Evolutionary conservation across 192 early-diverging fungal species (phyloP).

Genomic region (Martensiomyces pterosporus): DNA sequence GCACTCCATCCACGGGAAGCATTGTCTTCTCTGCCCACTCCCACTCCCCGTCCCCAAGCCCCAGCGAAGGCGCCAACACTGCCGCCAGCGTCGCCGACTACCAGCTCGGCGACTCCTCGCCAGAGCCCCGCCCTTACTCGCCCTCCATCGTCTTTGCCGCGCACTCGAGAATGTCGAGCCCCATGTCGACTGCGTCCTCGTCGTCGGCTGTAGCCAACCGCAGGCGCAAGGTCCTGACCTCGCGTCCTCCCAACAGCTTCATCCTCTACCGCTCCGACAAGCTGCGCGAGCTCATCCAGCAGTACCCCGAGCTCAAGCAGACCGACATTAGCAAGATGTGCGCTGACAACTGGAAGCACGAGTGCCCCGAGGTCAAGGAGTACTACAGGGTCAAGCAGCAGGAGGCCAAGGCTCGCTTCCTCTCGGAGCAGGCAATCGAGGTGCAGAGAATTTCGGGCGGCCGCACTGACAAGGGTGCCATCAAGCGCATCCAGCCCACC

Average conservation of each 20-base stretch:
- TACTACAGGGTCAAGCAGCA: slow-evolving; percentile 34
- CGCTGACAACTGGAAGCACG: slow-evolving; percentile 52
- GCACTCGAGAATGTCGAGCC: slow-evolving; percentile 22
- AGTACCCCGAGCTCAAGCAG: slow-evolving; percentile 49
- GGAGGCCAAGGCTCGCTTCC: slow-evolving; percentile 44
- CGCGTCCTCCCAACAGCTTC: slow-evolving; percentile 52
- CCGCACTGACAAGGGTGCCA: slow-evolving; percentile 36
- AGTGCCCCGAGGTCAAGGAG: slow-evolving; percentile 47
- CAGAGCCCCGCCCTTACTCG: not conserved
- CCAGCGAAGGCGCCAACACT: slow-evolving; percentile 4
- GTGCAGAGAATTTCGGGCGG: slow-evolving; percentile 46
- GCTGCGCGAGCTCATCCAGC: slow-evolving; percentile 44
- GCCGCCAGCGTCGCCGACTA: slow-evolving; percentile 15
- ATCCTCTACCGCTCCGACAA: slow-evolving; percentile 53
- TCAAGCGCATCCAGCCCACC: slow-evolving; percentile 52
- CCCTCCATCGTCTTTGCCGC: slow-evolving; percentile 2
- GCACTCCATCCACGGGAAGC: slow-evolving; percentile 32
- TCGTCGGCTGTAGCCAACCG: slow-evolving; percentile 29
- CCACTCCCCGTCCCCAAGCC: slow-evolving; percentile 8
- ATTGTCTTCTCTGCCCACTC: slow-evolving; percentile 18
- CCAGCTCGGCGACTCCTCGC: not conserved
- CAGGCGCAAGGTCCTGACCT: slow-evolving; percentile 49
- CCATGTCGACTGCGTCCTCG: slow-evolving; percentile 12
- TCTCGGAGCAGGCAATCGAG: slow-evolving; percentile 46
- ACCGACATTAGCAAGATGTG: slow-evolving; percentile 54